Percentiles rank a stretch among this genome's conserved stretches.
Evolutionary conservation across 1,284 basidiomycete genomes (phyloP).

Genomic region (Malassezia nana): DNA sequence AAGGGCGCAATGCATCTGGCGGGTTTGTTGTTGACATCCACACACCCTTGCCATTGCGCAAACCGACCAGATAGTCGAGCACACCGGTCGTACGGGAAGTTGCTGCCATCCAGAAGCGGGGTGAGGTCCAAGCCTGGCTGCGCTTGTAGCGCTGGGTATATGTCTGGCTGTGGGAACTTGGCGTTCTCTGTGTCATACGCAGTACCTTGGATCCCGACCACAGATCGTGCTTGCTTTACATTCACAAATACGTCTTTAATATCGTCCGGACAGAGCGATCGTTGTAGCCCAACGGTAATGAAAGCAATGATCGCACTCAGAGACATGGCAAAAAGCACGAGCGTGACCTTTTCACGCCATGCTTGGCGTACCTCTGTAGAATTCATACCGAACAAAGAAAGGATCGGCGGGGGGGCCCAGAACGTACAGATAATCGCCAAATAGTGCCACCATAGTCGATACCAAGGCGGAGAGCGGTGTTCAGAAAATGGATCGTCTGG

Average conservation of each 20-base stretch:
- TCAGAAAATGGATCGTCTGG: conserved; percentile 14
- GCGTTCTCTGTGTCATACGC: conserved; percentile 64
- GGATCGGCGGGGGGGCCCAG: conserved; percentile 36
- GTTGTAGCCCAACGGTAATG: conserved; percentile 85
- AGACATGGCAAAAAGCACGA: conserved; percentile 33
- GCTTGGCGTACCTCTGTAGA: conserved; percentile 37
- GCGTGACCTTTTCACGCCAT: conserved; percentile 46
- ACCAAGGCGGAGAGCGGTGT: background rate
- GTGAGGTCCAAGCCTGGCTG: conserved; percentile 76
- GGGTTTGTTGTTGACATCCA: conserved; percentile 15
- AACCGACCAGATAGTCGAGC: conserved; percentile 52
- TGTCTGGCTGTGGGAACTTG: conserved; percentile 50
- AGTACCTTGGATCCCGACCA: conserved; percentile 65
- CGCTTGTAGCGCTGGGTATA: conserved; percentile 55
- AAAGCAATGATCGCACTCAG: conserved; percentile 78
- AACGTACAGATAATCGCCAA: conserved; percentile 26
- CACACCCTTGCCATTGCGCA: conserved; percentile 51
- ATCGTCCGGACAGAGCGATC: conserved; percentile 68
- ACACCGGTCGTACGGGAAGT: conserved; percentile 53
- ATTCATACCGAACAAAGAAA: conserved; percentile 49
- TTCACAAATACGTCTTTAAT: conserved; percentile 1
- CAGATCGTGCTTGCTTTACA: conserved; percentile 11
- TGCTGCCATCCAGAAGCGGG: conserved; percentile 56
- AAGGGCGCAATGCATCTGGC: background rate
- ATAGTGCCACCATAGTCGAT: conserved; percentile 17